Evolutionary conservation across 2,329 filamentous ascomycete genomes (phyloP).

Genomic region (Cadophora sp.): DNA sequence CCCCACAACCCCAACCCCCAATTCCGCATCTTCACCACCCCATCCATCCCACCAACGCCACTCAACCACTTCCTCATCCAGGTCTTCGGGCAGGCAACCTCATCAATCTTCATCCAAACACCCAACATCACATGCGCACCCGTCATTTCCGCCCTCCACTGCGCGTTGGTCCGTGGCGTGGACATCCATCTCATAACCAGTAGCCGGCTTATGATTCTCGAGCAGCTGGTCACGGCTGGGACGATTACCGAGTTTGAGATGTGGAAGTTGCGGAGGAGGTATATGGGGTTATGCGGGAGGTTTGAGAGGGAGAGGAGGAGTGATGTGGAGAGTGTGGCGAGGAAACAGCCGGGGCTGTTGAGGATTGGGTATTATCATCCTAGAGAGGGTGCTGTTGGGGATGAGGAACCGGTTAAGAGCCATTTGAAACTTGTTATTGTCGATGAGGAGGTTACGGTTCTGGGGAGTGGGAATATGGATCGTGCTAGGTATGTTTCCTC

Average conservation of each 20-base stretch:
- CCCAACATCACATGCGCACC: constrained; percentile 77
- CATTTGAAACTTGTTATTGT: constrained; percentile 82
- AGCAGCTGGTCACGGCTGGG: constrained; percentile 81
- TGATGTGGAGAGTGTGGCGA: constrained; percentile 27
- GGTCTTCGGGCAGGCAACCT: constrained; percentile 69
- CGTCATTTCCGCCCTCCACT: constrained; percentile 66
- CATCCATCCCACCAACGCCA: constrained; percentile 50
- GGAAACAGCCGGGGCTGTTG: constrained; percentile 40
- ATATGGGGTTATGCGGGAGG: constrained; percentile 48
- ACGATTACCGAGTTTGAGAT: constrained; percentile 75
- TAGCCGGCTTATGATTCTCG: constrained; percentile 74
- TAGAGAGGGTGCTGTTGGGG: constrained; percentile 34
- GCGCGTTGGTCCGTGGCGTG: constrained; percentile 69
- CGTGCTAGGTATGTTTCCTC: constrained; percentile 63
- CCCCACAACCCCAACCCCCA: constrained; percentile 56
- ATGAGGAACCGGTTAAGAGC: constrained; percentile 69
- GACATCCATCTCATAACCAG: constrained; percentile 72
- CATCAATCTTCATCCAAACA: constrained; percentile 74
- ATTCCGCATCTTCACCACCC: constrained; percentile 24
- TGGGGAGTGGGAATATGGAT: constrained; percentile 86
- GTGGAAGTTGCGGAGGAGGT: constrained; percentile 61
- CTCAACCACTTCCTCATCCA: constrained; percentile 68
- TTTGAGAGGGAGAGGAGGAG: constrained; percentile 34
- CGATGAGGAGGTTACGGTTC: constrained; percentile 69
- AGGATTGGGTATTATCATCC: constrained; percentile 42